Base-by-base conservation (phyloP, 305 asterid species). In the Fraxinus sp. region DNA sequence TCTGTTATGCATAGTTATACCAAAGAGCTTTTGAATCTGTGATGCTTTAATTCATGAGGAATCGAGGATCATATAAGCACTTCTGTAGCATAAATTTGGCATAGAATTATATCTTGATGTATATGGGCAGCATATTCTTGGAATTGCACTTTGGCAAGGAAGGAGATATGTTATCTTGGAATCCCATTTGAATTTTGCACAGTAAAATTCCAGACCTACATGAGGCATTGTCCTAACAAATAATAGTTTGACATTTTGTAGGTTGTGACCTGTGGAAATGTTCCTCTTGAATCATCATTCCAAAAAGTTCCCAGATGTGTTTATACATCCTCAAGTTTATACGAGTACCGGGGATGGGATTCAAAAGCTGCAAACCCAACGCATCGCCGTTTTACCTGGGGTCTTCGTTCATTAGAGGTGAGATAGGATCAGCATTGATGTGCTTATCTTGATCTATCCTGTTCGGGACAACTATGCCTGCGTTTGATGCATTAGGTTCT, bases 241-340 rank as follows among this genome's bases (percentile, higher is more conserved):
- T 66, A 28, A 18, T 1, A 22, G 36, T 76, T 37, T 39, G 28
- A 33, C 26, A 32, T 73, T 85, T 52, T 87, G 83, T 81, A 93
- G 97, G 97, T 93, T 59, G 97, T 93, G 74, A 91, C 97, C 14
- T 93, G 97, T 74, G 97, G 97, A 72, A 92, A 92, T 84, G 93
- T 93, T 77, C 95, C 97, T 66, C 97, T 92, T 3, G 93, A 91
- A 82, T 93, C 97, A 7, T 88, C 97, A 41, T 93, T 91, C 87
- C 95, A 92, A 79, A 93, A 80, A 79, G 93, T 92, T 85, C 90
- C 95, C 18, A 86, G 97, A 86, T 93, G 97, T 74, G 97, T 93
- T 35, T 93, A 93, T 82, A 88, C 95, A 68, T 90, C 94, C 16
- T 91, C 97, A 44, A 89, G 94, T 84, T 86, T 93, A 86, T 87